Evolutionary conservation across 495 filamentous ascomycete genomes (phyloP), one percentile per base, ranked within the genome.

Genomic region (Hypoxylon crocopeplum): DNA sequence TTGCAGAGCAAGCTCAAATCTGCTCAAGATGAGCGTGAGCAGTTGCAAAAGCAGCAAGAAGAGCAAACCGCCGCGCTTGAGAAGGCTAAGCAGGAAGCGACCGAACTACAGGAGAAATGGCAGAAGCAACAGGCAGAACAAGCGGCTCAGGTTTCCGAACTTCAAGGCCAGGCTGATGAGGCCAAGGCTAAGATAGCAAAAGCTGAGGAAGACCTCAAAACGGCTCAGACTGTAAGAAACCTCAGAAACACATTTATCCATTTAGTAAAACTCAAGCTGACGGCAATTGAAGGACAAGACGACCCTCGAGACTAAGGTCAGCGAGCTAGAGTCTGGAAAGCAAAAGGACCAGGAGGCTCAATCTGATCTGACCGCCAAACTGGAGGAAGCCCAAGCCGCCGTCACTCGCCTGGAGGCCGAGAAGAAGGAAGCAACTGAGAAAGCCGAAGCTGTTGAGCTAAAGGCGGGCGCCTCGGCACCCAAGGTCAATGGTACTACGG

Each of bases 131-230:
- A 54, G 10, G 53, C 51, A 5, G 53, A 63, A 39, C 59, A 57
- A 20, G 20, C 53, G 0, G 27, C 27, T 20, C 45, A 53, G 15
- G 57, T 63, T 27, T 52, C 59, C 7, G 16, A 5, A 17, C 47
- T 57, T 13, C 24, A 57, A 22, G 13, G 25, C 5, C 24, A 56
- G 33, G 47, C 7, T 5, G 52, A 65, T 10, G 47, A 58, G 24
- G 65, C 38, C 8, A 54, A 64, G 19, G 44, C 56, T 6, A 55
- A 61, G 49, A 57, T 59, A 50, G 62, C 56, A 1, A 68, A 66
- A 25, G 46, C 48, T 7, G 48, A 56, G 22, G 55, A 56, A 20
- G 64, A 59, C 5, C 36, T 57, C 5, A 21, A 62, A 32, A 49
- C 46, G 2, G 50, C 50, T 4, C 45, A 64, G 32, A 32, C 44